Evolutionary conservation across 306 rosid species (phyloP).

Genomic region (Vicia sativa): DNA sequence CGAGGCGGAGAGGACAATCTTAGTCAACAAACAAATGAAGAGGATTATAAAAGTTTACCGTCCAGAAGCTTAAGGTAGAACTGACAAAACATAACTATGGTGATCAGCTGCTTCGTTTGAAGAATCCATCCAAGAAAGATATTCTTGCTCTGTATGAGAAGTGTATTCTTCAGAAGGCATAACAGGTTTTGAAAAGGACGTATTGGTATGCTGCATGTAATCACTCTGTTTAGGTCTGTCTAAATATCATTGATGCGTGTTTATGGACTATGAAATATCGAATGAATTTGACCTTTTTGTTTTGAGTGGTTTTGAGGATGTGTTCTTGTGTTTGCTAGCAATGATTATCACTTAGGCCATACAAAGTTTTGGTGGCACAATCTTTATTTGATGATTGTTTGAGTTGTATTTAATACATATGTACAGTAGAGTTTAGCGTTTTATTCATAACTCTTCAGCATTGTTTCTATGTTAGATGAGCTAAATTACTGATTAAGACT

Average conservation of each 20-base stretch:
- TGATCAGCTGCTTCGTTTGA: conserved; percentile 77
- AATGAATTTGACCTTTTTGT: conserved; percentile 4
- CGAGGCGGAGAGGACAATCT: conserved; percentile 65
- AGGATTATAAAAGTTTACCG: conserved; percentile 83
- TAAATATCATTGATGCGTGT: conserved; percentile 28
- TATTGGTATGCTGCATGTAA: conserved; percentile 34
- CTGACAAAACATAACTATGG: conserved; percentile 86
- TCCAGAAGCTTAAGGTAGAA: conserved; percentile 86
- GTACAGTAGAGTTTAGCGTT: conserved; percentile 27
- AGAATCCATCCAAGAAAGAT: conserved; percentile 78
- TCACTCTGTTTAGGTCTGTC: conserved; percentile 25
- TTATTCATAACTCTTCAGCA: conserved; percentile 12
- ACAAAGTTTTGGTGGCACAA: conserved; percentile 32
- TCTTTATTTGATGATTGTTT: conserved; percentile 30
- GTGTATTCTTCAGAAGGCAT: conserved; percentile 65
- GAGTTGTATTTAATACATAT: conserved; percentile 35
- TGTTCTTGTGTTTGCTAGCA: conserved; percentile 38
- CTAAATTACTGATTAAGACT: conserved; percentile 3
- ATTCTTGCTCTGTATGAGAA: conserved; percentile 80
- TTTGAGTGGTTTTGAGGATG: conserved; percentile 19
- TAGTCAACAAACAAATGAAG: conserved; percentile 70
- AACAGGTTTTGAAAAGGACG: conserved; percentile 45
- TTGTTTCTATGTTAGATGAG: conserved; percentile 24
- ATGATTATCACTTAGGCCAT: conserved; percentile 28
- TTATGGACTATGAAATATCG: conserved; percentile 32